Evolutionary conservation across 495 filamentous ascomycete genomes (phyloP).

Genomic region (Trichoderma orchidacearum): DNA sequence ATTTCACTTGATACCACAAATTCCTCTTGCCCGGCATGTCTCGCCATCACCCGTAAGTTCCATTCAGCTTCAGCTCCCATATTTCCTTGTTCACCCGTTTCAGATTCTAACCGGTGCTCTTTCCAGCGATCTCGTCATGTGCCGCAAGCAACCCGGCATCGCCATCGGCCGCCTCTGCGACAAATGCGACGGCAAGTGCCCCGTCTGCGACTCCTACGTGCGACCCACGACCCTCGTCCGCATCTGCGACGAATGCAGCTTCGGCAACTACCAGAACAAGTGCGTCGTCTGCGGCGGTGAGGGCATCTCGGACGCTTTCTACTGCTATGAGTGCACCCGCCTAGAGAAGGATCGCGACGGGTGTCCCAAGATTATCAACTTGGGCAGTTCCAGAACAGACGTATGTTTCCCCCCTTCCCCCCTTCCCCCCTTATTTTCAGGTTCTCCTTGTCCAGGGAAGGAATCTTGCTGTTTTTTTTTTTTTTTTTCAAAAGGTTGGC

Average conservation of each 20-base stretch:
- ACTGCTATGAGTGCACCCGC: conserved; percentile 97
- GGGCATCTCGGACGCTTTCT: conserved; percentile 98
- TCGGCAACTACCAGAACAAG: conserved; percentile 99
- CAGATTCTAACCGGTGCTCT: conserved; percentile 12
- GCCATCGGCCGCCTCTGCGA: conserved; percentile 98
- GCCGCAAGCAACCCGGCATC: conserved; percentile 96
- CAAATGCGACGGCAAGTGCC: conserved; percentile 99
- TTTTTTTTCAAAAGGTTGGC: too few relatives aligned
- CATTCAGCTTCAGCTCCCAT: conserved; percentile 3
- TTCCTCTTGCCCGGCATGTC: conserved; percentile 36
- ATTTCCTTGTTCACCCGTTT: conserved; percentile 17
- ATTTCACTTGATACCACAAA: conserved; percentile 4
- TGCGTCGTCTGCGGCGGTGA: conserved; percentile 98
- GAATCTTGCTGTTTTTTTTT: too few relatives aligned
- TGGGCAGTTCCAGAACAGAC: conserved; percentile 91
- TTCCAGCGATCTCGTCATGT: conserved; percentile 91
- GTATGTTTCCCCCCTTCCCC: conserved; percentile 32
- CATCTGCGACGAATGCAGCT: conserved; percentile 98
- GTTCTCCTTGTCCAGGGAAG: too few relatives aligned
- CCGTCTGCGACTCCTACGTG: conserved; percentile 97
- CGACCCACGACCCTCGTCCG: conserved; percentile 92
- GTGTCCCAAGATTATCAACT: conserved; percentile 98
- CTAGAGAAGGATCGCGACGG: conserved; percentile 96
- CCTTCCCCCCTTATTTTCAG: too few relatives aligned
- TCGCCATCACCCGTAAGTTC: conserved; percentile 63